Evolutionary conservation across 805 yeast species (phyloP).

Genomic region (Saccharomycopsis sp.): DNA sequence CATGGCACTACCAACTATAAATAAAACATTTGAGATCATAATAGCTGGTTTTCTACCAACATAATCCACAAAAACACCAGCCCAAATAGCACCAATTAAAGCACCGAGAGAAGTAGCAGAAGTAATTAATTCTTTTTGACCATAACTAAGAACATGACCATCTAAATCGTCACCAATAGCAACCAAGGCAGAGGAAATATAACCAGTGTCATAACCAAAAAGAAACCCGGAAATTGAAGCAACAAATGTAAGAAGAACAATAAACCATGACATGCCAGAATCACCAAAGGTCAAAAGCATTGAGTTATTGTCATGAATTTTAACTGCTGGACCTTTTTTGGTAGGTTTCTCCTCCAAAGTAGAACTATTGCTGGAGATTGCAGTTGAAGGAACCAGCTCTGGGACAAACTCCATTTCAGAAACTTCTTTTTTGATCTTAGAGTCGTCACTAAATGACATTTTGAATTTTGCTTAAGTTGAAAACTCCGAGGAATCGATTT

Average conservation of each 20-base stretch:
- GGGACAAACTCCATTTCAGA: too few relatives aligned
- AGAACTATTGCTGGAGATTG: too few relatives aligned
- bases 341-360: too few relatives aligned
- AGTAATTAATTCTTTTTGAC: constrained; percentile 83
- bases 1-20: constrained; percentile 73
- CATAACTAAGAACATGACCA: constrained; percentile 46
- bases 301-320: constrained; percentile 33
- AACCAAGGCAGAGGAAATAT: constrained; percentile 87
- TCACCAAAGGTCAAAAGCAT: constrained; percentile 37
- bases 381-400: too few relatives aligned
- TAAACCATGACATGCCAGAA: constrained; percentile 47
- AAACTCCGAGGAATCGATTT: too few relatives aligned
- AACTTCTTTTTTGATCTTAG: too few relatives aligned
- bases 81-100: constrained; percentile 60
- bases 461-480: too few relatives aligned
- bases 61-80: constrained; percentile 75
- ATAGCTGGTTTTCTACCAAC: constrained; percentile 81
- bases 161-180: constrained; percentile 72
- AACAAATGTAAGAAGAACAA: constrained; percentile 57
- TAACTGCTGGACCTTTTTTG: not conserved
- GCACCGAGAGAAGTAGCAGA: constrained; percentile 96
- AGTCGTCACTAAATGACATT: too few relatives aligned
- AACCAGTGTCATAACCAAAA: constrained; percentile 98
- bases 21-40: constrained; percentile 71
- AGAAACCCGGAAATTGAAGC: constrained; percentile 90